These are phyloP conservation scores for Hippophae rhamnoides DNA, from an alignment of 306 rosid genomes.

Conservation along the genomic window DNA sequence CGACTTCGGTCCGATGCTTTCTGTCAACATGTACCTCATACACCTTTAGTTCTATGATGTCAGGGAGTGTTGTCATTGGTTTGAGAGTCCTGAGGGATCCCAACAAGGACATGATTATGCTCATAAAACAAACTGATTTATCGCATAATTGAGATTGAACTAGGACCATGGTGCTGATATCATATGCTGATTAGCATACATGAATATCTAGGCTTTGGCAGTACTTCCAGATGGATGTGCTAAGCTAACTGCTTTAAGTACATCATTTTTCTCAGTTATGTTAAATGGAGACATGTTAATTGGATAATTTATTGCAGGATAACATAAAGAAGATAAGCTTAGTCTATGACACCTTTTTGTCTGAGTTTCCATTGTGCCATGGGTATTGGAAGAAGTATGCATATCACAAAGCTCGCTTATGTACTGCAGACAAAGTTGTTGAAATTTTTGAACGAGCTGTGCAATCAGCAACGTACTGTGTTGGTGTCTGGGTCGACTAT, in stretches of 20 bases:
- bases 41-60: no score
- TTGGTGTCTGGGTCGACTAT: constrained; percentile 70
- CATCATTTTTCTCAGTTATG: no score
- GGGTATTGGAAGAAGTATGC: constrained; percentile 88
- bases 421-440: constrained; percentile 55
- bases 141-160: neutral
- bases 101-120: no score
- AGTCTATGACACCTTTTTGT: constrained; percentile 63
- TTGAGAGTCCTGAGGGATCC: no score
- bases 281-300: neutral
- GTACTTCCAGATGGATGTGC: no score
- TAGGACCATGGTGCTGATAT: no score
- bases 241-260: no score
- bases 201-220: no score
- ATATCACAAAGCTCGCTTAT: constrained; percentile 40
- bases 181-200: no score
- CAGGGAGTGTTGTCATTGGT: no score
- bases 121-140: neutral
- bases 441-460: constrained; percentile 73
- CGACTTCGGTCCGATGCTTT: no score
- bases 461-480: constrained; percentile 55
- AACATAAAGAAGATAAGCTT: constrained; percentile 41
- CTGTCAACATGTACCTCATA: no score
- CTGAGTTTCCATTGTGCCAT: constrained; percentile 72
- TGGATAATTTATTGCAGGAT: constrained; percentile 44